A percentile compares a stretch with the other conserved stretches of the same genome.
Evolutionary conservation across 306 rosid genomes (phyloP).

Genomic region (Mucuna pruriens): DNA sequence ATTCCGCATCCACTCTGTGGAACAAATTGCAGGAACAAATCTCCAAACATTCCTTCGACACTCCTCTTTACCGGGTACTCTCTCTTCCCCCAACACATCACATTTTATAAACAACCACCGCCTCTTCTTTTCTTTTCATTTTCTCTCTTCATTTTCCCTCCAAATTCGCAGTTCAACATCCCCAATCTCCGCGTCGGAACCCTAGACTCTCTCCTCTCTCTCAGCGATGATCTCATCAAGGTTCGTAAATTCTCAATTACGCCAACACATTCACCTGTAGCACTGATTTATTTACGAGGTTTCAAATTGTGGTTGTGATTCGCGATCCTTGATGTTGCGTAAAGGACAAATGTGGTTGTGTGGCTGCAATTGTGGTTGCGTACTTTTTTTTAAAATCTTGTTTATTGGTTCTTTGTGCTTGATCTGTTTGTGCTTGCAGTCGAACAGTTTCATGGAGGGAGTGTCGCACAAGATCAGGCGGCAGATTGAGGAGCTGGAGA

Average conservation of each 20-base stretch:
- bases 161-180: constrained; percentile 65
- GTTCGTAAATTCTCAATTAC: constrained; percentile 39
- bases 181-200: constrained; percentile 99
- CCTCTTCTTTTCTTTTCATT: not conserved
- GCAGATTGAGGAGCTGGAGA: constrained; percentile 92
- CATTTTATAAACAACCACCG: not conserved
- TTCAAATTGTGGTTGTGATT: not conserved
- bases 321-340: no score
- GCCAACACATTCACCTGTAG: not conserved
- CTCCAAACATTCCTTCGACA: constrained; percentile 97
- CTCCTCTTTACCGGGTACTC: constrained; percentile 84
- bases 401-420: not conserved
- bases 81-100: not conserved
- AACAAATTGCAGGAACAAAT: constrained; percentile 79
- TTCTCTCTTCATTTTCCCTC: not conserved
- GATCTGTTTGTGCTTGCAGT: constrained; percentile 50
- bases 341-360: not conserved
- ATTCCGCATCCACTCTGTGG: constrained; percentile 81
- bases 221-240: constrained; percentile 97
- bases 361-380: not conserved
- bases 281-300: not conserved
- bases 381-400: not conserved
- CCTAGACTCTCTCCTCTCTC: constrained; percentile 96
- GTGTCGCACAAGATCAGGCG: constrained; percentile 92
- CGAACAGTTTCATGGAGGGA: constrained; percentile 89